Conservation (phyloP, 1,284 basidiomycete species). For the Cronartium quercuum region DNA sequence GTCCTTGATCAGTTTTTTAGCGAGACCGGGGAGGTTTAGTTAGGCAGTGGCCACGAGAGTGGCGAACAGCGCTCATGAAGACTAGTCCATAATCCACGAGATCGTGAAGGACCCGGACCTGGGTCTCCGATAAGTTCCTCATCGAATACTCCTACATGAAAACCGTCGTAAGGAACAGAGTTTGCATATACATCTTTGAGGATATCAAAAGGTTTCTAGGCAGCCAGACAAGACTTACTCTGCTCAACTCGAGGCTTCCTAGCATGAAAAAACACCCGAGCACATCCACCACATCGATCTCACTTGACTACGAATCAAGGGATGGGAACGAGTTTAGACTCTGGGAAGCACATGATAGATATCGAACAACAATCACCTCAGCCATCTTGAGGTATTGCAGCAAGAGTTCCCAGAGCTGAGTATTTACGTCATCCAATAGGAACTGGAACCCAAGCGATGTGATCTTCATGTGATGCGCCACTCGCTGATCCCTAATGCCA, state of each 20-base stretch:
- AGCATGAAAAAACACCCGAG: slow-evolving; percentile 92
- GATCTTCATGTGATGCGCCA: slow-evolving; percentile 63
- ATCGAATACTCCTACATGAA: slow-evolving; percentile 73
- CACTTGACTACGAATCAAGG: slow-evolving; percentile 58
- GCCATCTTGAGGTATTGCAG: slow-evolving; percentile 79
- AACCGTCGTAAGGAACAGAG: not conserved
- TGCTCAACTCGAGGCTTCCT: slow-evolving; percentile 83
- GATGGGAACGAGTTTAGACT: not conserved
- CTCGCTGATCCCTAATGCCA: slow-evolving; percentile 22
- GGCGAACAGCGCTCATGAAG: slow-evolving; percentile 53
- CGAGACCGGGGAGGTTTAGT: not conserved
- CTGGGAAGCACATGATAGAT: not conserved
- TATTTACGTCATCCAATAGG: slow-evolving; percentile 88
- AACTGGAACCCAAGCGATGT: slow-evolving; percentile 97
- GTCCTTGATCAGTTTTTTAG: too few species aligned
- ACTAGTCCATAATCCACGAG: slow-evolving; percentile 90
- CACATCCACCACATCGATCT: slow-evolving; percentile 88
- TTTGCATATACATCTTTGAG: not conserved
- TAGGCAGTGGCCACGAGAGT: not conserved
- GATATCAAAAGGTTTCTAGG: not conserved
- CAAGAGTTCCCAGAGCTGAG: slow-evolving; percentile 93
- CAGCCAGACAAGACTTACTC: slow-evolving; percentile 54
- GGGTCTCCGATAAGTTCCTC: slow-evolving; percentile 69
- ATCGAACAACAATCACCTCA: slow-evolving; percentile 55
- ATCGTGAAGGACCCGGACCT: slow-evolving; percentile 81